These are phyloP conservation scores for Penicillium longicatenatum DNA, from an alignment of 495 filamentous ascomycete species.

Conservation along the genomic window DNA sequence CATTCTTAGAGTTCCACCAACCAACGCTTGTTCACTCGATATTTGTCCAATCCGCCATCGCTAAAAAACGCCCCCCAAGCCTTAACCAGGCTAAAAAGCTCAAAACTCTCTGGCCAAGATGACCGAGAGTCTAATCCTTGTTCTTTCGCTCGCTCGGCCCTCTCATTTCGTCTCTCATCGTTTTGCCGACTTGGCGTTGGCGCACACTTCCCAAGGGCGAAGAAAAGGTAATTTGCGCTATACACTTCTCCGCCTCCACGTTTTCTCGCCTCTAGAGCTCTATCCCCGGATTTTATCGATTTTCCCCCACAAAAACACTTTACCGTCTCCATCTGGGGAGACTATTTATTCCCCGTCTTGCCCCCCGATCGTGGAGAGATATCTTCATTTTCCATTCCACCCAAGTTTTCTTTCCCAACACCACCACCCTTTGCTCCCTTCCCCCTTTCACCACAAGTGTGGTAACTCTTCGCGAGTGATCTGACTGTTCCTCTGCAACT, in stretches of 20 bases:
- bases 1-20: conserved; percentile 4
- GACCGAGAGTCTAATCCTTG: conserved; percentile 5
- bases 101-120: conserved; percentile 14
- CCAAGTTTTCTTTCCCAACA: neutral
- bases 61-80: conserved; percentile 1
- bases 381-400: conserved; percentile 9
- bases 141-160: conserved; percentile 12
- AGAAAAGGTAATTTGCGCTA: conserved; percentile 17
- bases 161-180: conserved; percentile 11
- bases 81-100: neutral
- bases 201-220: neutral
- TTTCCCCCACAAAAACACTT: conserved; percentile 10
- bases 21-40: neutral
- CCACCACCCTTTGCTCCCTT: neutral
- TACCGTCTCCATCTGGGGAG: conserved; percentile 20
- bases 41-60: conserved; percentile 1
- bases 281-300: conserved; percentile 26
- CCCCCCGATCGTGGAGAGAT: conserved; percentile 12
- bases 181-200: conserved; percentile 23
- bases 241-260: conserved; percentile 33
- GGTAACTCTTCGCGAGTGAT: conserved; percentile 5
- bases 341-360: conserved; percentile 26
- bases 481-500: conserved; percentile 9
- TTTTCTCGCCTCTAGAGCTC: conserved; percentile 13
- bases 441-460: conserved; percentile 4